These are phyloP conservation scores for Wickerhamomyces bovis DNA, from an alignment of 805 yeast genomes.

Conservation along the genomic window DNA sequence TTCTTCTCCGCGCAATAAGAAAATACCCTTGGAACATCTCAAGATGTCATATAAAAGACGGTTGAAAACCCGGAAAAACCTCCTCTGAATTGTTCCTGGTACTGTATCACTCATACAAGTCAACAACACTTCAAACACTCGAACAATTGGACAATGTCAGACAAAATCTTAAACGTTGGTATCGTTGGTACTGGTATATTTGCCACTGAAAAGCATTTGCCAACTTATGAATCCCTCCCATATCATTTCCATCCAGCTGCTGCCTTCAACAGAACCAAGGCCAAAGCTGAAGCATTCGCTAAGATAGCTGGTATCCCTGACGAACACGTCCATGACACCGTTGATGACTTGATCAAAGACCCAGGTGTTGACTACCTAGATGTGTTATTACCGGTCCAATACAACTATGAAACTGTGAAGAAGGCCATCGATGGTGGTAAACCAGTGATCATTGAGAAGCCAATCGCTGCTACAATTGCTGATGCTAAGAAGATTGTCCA, in stretches of 20 bases:
- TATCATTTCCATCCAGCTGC: slow-evolving; percentile 53
- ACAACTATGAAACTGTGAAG: slow-evolving; percentile 61
- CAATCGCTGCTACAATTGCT: slow-evolving; percentile 78
- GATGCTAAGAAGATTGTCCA: slow-evolving; percentile 80
- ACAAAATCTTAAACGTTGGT: slow-evolving; percentile 14
- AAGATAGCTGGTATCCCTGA: slow-evolving; percentile 45
- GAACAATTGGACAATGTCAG: slow-evolving; percentile 1
- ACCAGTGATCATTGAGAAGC: slow-evolving; percentile 83
- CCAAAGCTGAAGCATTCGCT: slow-evolving; percentile 82
- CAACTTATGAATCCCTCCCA: slow-evolving; percentile 51
- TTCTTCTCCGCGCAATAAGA: not conserved
- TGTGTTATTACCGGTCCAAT: slow-evolving; percentile 85
- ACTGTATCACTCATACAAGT: not conserved
- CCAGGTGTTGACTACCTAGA: slow-evolving; percentile 72
- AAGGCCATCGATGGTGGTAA: slow-evolving; percentile 68
- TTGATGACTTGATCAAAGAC: slow-evolving; percentile 46
- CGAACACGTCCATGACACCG: slow-evolving; percentile 28
- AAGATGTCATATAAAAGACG: too few relatives aligned
- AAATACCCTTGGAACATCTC: too few relatives aligned
- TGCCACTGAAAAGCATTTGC: slow-evolving; percentile 80
- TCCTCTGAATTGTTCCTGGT: not conserved
- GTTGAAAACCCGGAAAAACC: not conserved
- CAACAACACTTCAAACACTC: too few relatives aligned
- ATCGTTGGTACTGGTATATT: slow-evolving; percentile 82
- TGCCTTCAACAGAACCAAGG: slow-evolving; percentile 75